Conservation (phyloP, 768 basidiomycete genomes). For the Boletus sp. region DNA sequence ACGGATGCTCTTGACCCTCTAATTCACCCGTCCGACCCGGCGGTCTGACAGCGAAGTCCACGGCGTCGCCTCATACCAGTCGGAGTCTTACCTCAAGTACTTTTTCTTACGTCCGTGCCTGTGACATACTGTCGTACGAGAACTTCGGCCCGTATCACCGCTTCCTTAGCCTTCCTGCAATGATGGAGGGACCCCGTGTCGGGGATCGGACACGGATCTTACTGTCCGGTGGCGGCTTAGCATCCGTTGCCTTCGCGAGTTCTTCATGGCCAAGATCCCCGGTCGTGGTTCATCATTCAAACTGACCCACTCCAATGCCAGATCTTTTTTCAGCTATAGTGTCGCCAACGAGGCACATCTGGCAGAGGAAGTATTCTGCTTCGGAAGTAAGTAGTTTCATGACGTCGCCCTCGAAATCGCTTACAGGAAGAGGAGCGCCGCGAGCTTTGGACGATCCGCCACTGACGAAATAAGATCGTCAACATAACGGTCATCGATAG, state of each 20-base stretch:
- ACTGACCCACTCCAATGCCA: neutral
- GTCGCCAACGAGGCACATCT: neutral
- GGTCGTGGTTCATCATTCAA: neutral
- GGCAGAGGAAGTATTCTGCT: neutral
- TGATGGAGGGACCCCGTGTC: conserved; percentile 4
- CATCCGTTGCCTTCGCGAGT: conserved; percentile 12
- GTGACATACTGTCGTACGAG: conserved; percentile 13
- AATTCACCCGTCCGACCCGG: neutral
- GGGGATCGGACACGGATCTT: conserved; percentile 6
- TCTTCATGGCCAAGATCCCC: conserved; percentile 14
- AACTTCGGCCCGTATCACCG: conserved; percentile 1
- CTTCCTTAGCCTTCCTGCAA: conserved; percentile 5
- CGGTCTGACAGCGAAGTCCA: conserved; percentile 3
- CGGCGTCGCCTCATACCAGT: conserved; percentile 5
- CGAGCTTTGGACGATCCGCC: conserved; percentile 14
- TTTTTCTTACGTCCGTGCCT: neutral
- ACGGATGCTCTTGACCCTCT: conserved; percentile 1
- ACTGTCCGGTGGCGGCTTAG: conserved; percentile 13
- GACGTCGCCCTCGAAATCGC: neutral
- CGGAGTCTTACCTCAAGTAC: conserved; percentile 5
- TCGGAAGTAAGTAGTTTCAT: neutral
- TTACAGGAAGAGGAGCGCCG: neutral
- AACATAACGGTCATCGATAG: neutral
- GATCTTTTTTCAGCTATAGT: neutral
- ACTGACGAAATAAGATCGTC: conserved; percentile 14